phyloP scores from a whole-genome alignment of 2,329 filamentous ascomycete species.

The Curvularia spicifera region DNA sequence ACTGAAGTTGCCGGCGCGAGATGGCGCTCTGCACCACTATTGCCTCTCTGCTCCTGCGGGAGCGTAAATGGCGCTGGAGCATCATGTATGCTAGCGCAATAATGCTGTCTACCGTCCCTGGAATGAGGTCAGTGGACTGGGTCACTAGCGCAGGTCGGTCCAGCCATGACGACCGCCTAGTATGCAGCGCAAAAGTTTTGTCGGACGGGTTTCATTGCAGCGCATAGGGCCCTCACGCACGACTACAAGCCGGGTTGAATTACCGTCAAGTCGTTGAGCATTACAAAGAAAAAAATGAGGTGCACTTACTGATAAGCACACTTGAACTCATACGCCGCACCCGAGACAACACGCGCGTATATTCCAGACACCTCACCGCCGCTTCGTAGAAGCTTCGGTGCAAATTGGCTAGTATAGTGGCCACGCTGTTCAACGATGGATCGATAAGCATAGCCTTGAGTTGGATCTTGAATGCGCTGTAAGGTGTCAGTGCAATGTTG shows the following conservation, averaged over 20 bases:
- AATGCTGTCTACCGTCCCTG: slow-evolving; percentile 70
- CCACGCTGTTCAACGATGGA: slow-evolving; percentile 73
- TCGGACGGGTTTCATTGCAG: slow-evolving; percentile 16
- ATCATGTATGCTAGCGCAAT: slow-evolving; percentile 69
- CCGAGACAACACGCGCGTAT: slow-evolving; percentile 64
- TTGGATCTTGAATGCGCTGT: slow-evolving; percentile 77
- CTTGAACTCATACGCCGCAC: slow-evolving; percentile 62
- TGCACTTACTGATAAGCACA: slow-evolving; percentile 65
- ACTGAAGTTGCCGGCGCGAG: slow-evolving; percentile 64
- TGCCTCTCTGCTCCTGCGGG: slow-evolving; percentile 44
- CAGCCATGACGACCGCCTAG: slow-evolving; percentile 20
- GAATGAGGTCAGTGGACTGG: slow-evolving; percentile 26
- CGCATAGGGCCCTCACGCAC: slow-evolving; percentile 18
- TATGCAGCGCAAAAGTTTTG: slow-evolving; percentile 22
- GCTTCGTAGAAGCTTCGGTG: slow-evolving; percentile 77
- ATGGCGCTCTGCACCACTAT: slow-evolving; percentile 56
- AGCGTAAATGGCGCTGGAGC: slow-evolving; percentile 62
- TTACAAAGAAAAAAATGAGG: slow-evolving; percentile 10
- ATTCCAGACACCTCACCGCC: slow-evolving; percentile 73
- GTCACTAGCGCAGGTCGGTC: slow-evolving; percentile 17
- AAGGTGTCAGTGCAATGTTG: slow-evolving; percentile 25
- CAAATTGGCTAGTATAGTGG: slow-evolving; percentile 75
- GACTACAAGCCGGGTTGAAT: slow-evolving; percentile 18
- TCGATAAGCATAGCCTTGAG: slow-evolving; percentile 85
- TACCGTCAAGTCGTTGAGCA: slow-evolving; percentile 10